Conservation (phyloP, 2,329 filamentous ascomycete species). For the Alternaria dauci region DNA sequence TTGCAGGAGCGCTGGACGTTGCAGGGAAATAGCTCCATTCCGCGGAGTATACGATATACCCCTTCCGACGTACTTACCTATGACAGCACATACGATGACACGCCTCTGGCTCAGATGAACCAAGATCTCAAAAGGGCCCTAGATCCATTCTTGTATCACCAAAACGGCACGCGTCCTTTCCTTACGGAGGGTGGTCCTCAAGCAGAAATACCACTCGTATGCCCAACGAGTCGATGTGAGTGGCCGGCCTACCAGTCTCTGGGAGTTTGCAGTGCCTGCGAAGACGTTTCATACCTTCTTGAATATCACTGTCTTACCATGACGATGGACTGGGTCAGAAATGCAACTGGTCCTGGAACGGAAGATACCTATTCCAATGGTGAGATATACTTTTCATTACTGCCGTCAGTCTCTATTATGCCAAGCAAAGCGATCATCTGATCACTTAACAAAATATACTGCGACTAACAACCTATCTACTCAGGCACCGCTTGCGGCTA, state of each 20-base stretch:
- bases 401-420: background rate
- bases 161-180: slow-evolving; percentile 27
- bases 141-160: slow-evolving; percentile 24
- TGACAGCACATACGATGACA: background rate
- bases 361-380: slow-evolving; percentile 12
- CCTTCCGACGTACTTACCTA: background rate
- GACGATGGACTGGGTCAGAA: slow-evolving; percentile 27
- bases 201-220: slow-evolving; percentile 36
- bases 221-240: slow-evolving; percentile 35
- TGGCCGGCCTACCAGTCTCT: slow-evolving; percentile 34
- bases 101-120: background rate
- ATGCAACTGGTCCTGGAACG: slow-evolving; percentile 6
- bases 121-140: background rate
- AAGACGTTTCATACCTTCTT: slow-evolving; percentile 25
- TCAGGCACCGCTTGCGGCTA: slow-evolving; percentile 34
- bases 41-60: slow-evolving; percentile 18
- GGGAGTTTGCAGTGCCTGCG: slow-evolving; percentile 35
- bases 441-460: background rate
- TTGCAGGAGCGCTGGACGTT: slow-evolving; percentile 17
- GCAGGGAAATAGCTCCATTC: slow-evolving; percentile 23
- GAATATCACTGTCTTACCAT: slow-evolving; percentile 25
- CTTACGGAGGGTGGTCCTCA: slow-evolving; percentile 24
- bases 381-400: background rate
- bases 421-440: background rate
- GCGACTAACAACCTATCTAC: background rate